Evolutionary conservation across 352 stramenopile species (phyloP).

Genomic region (Phytophthora podocarpi): DNA sequence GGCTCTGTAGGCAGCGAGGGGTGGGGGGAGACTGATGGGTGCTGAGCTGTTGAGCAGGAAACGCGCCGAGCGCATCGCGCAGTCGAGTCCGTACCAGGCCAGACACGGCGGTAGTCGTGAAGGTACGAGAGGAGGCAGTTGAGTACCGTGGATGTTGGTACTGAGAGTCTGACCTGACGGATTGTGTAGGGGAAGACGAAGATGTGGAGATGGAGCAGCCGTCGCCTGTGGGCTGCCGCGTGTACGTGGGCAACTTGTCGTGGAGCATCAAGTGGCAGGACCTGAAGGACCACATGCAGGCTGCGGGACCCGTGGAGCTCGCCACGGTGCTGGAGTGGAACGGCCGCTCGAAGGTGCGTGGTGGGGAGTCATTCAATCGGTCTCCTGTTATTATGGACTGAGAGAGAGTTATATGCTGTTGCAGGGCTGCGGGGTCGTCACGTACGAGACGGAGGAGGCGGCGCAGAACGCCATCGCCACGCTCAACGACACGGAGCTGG

Average conservation of each 20-base stretch:
- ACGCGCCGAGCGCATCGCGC: conserved; percentile 61
- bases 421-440: conserved; percentile 94
- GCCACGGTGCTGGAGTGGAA: conserved; percentile 67
- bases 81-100: conserved; percentile 57
- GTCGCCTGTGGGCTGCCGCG: conserved; percentile 41
- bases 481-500: conserved; percentile 92
- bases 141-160: background rate
- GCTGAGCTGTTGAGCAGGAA: conserved; percentile 46
- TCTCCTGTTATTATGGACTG: background rate
- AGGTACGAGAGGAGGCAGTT: conserved; percentile 15
- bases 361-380: no score
- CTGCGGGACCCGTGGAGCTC: conserved; percentile 67
- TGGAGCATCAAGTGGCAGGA: conserved; percentile 85
- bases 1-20: conserved; percentile 9
- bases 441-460: conserved; percentile 85
- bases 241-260: conserved; percentile 89
- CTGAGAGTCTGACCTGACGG: background rate
- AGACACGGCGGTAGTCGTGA: conserved; percentile 24
- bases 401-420: conserved; percentile 1
- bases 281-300: conserved; percentile 85
- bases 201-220: conserved; percentile 40
- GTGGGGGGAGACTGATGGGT: conserved; percentile 23
- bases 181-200: conserved; percentile 16
- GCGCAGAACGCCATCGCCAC: conserved; percentile 85
- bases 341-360: conserved; percentile 77